These are phyloP conservation scores for Metschnikowia continentalis DNA, from an alignment of 805 yeast genomes.

Conservation along the genomic window DNA sequence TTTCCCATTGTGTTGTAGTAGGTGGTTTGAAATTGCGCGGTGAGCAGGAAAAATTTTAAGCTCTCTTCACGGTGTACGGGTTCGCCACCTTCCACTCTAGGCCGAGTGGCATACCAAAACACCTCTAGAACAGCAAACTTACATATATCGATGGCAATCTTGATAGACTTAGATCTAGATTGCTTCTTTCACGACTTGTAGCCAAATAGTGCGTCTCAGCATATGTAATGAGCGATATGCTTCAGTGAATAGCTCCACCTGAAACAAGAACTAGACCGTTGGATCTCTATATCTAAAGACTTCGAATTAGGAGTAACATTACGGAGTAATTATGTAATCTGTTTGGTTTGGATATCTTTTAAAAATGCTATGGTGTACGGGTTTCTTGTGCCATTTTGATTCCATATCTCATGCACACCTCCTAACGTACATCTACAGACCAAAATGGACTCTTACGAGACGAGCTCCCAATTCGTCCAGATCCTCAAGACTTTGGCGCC, in stretches of 20 bases:
- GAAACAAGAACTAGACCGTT: too few species aligned
- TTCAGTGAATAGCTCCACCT: too few species aligned
- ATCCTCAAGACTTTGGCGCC: conserved; percentile 64
- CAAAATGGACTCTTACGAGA: conserved; percentile 84
- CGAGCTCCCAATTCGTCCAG: conserved; percentile 69
- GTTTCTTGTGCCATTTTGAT: neutral
- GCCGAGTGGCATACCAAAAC: neutral
- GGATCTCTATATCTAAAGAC: too few species aligned
- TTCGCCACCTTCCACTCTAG: neutral
- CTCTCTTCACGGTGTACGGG: conserved; percentile 1
- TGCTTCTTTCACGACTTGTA: neutral
- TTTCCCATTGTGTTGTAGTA: conserved; percentile 55
- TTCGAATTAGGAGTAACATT: too few species aligned
- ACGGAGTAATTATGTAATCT: too few species aligned
- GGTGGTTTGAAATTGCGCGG: neutral
- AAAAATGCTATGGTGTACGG: conserved; percentile 8
- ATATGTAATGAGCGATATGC: too few species aligned
- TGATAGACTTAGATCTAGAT: neutral
- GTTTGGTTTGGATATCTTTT: too few species aligned
- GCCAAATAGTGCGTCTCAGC: neutral
- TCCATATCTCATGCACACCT: conserved; percentile 1
- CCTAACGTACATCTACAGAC: neutral
- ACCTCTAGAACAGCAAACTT: neutral
- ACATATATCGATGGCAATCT: neutral
- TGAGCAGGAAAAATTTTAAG: conserved; percentile 3